These are phyloP conservation scores for Camellia japonica DNA, from an alignment of 148 eudicot genomes.

Conservation along the genomic window DNA sequence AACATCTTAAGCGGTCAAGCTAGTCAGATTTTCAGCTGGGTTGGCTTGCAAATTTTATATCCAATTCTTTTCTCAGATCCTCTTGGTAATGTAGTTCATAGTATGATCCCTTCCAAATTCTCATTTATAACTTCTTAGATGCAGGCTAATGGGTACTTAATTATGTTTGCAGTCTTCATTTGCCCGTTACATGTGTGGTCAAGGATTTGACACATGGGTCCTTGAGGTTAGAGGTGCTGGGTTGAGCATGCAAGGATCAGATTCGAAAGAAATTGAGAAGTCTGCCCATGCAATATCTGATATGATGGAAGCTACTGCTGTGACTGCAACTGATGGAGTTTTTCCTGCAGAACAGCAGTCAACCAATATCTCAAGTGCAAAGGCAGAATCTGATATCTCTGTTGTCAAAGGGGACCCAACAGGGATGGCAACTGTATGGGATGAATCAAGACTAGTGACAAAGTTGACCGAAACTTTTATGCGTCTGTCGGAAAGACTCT, in stretches of 20 bases:
- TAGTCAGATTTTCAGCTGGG: background rate
- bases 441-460: constrained; percentile 70
- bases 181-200: constrained; percentile 95
- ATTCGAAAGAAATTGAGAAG: constrained; percentile 55
- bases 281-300: constrained; percentile 62
- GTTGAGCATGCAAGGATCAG: constrained; percentile 58
- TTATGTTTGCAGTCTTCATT: constrained; percentile 73
- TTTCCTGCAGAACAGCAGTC: constrained; percentile 26
- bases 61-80: background rate
- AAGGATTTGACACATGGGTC: constrained; percentile 99
- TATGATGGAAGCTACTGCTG: constrained; percentile 65
- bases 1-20: background rate
- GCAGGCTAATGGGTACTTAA: background rate
- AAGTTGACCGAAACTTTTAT: constrained; percentile 77
- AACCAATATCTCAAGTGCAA: constrained; percentile 23
- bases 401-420: constrained; percentile 38
- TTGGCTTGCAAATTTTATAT: background rate
- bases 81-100: background rate
- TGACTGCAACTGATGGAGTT: constrained; percentile 46
- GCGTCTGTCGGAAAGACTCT: constrained; percentile 68
- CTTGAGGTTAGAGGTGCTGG: constrained; percentile 99
- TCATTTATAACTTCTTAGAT: constrained; percentile 1
- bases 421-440: constrained; percentile 52
- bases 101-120: background rate
- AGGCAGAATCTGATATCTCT: constrained; percentile 34